These are phyloP conservation scores for Tephrocybe sp. DNA, from an alignment of 768 basidiomycete species.

Conservation along the genomic window DNA sequence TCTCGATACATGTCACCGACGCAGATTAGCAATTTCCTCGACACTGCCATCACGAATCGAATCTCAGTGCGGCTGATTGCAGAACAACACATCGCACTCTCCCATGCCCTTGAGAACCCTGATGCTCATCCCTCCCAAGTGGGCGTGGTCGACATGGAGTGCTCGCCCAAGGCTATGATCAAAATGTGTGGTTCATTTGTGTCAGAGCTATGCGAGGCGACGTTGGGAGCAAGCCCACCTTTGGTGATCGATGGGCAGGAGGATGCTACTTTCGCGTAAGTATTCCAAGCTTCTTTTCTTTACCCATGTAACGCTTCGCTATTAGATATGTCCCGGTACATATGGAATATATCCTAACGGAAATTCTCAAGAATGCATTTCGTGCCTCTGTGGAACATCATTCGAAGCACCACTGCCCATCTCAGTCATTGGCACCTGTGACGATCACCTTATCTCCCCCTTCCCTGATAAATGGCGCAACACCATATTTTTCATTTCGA, in stretches of 20 bases:
- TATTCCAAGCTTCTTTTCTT: constrained; percentile 43
- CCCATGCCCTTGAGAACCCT: constrained; percentile 56
- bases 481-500: constrained; percentile 68
- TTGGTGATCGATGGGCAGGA: constrained; percentile 69
- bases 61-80: constrained; percentile 87
- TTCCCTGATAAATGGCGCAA: constrained; percentile 26
- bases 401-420: constrained; percentile 36
- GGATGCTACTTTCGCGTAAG: constrained; percentile 78
- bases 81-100: constrained; percentile 87
- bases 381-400: constrained; percentile 85
- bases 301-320: constrained; percentile 4
- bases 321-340: constrained; percentile 79
- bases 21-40: constrained; percentile 78
- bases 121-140: constrained; percentile 40
- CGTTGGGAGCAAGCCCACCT: constrained; percentile 67
- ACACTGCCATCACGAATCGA: constrained; percentile 81
- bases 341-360: constrained; percentile 87
- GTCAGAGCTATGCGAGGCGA: constrained; percentile 78
- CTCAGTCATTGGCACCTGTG: constrained; percentile 55
- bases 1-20: constrained; percentile 77
- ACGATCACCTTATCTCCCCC: constrained; percentile 69
- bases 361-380: constrained; percentile 88
- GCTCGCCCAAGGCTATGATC: constrained; percentile 73
- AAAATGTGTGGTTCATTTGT: constrained; percentile 83
- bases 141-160: constrained; percentile 73